Conservation (phyloP, 441 rosid genomes). For the Biscutella auriculata region DNA sequence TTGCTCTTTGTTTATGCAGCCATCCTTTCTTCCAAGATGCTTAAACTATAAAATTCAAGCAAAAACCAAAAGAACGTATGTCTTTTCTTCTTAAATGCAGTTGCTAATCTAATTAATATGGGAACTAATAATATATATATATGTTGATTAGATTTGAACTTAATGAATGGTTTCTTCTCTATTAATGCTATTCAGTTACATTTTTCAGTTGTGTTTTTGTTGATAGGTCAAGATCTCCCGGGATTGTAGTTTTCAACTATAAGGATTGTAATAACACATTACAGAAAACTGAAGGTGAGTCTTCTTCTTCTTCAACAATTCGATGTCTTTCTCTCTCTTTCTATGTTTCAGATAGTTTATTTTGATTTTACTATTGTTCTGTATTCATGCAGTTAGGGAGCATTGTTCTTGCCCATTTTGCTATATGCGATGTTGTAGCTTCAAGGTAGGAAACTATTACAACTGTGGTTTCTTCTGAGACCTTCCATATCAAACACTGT, state of each 20-base stretch:
- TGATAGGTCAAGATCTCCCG: slow-evolving; percentile 44
- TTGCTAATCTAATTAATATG: background rate
- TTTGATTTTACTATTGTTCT: background rate
- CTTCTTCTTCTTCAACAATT: background rate
- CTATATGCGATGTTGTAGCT: slow-evolving; percentile 57
- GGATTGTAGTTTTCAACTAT: slow-evolving; percentile 67
- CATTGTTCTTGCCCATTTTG: slow-evolving; percentile 88
- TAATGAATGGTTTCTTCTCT: background rate
- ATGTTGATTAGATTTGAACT: background rate
- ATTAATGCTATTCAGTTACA: background rate
- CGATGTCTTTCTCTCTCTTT: background rate
- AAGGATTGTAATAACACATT: slow-evolving; percentile 51
- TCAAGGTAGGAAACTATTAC: slow-evolving; percentile 43
- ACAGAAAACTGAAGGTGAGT: slow-evolving; percentile 71
- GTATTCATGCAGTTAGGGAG: slow-evolving; percentile 62
- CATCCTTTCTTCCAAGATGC: slow-evolving; percentile 66
- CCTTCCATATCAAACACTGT: background rate
- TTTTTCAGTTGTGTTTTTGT: slow-evolving; percentile 18
- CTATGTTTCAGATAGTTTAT: background rate
- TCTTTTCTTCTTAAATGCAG: slow-evolving; percentile 2
- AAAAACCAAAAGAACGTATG: slow-evolving; percentile 43
- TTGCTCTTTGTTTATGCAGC: slow-evolving; percentile 34
- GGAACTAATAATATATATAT: background rate
- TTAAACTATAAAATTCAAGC: slow-evolving; percentile 44
- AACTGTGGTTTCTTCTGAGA: slow-evolving; percentile 1